These are phyloP conservation scores for Lactarius deliciosus DNA, from an alignment of 768 basidiomycete species.

Conservation along the genomic window DNA sequence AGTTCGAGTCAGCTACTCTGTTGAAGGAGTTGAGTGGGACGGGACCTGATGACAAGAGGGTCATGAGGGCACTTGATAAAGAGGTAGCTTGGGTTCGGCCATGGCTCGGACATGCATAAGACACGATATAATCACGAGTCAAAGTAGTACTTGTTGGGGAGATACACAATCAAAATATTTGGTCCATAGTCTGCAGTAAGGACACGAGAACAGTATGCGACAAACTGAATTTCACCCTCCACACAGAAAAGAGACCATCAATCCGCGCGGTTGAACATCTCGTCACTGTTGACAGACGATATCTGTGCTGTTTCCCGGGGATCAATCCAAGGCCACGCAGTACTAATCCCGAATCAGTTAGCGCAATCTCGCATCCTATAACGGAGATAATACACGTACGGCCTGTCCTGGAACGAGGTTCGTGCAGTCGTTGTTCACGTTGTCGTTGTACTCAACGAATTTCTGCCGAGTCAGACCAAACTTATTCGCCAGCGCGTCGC, in stretches of 20 bases:
- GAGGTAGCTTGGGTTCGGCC: too few species aligned
- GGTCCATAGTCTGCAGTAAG: not conserved
- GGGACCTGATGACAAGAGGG: too few species aligned
- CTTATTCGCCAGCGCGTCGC: not conserved
- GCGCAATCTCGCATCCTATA: not conserved
- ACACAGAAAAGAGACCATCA: not conserved
- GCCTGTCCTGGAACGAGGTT: conserved; percentile 9
- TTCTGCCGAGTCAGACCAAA: not conserved
- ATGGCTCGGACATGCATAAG: too few species aligned
- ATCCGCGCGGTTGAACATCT: too few species aligned
- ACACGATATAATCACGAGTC: not conserved
- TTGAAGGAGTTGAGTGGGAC: too few species aligned
- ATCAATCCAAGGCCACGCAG: conserved; percentile 15
- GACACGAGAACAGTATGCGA: not conserved
- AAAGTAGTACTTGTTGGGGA: not conserved
- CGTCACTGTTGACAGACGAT: not conserved
- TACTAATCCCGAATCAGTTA: conserved; percentile 10
- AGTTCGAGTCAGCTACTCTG: too few species aligned
- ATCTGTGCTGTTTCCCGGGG: not conserved
- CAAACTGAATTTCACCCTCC: not conserved
- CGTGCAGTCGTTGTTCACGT: conserved; percentile 12
- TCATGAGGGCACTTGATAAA: too few species aligned
- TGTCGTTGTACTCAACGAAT: conserved; percentile 19
- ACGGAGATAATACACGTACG: conserved; percentile 8
- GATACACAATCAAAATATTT: too few species aligned